A percentile compares a stretch with the other conserved stretches of the same genome.
Conservation (phyloP, 208 protist species). For the Phytomonas serpens region DNA sequence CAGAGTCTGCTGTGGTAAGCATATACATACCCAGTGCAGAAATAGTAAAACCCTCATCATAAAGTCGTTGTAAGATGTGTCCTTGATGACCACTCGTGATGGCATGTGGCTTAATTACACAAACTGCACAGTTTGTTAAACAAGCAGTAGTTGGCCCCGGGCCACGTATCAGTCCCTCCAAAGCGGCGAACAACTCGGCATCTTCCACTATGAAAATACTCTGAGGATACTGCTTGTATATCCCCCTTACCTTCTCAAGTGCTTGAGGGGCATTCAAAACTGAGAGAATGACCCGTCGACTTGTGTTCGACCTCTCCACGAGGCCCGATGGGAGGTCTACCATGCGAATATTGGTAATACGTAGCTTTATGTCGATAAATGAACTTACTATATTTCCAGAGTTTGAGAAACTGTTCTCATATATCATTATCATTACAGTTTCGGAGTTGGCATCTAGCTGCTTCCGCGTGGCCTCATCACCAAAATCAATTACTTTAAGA, state of each 20-base stretch:
- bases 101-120: conserved; percentile 94
- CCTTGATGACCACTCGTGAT: conserved; percentile 86
- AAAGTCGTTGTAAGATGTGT: conserved; percentile 81
- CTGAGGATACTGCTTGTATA: conserved; percentile 25
- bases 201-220: conserved; percentile 34
- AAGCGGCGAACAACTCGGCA: conserved; percentile 14
- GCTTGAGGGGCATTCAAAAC: conserved; percentile 60
- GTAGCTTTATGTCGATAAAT: conserved; percentile 27
- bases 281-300: conserved; percentile 34
- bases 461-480: conserved; percentile 77
- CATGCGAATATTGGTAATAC: conserved; percentile 62
- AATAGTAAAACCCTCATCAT: conserved; percentile 92
- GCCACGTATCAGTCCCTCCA: conserved; percentile 20
- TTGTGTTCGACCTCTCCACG: conserved; percentile 21
- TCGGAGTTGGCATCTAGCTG: conserved; percentile 47
- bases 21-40: conserved; percentile 87
- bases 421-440: conserved; percentile 61
- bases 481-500: conserved; percentile 89
- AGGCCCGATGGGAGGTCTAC: conserved; percentile 50
- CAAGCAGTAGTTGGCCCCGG: conserved; percentile 69
- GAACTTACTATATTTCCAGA: conserved; percentile 8
- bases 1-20: conserved; percentile 81
- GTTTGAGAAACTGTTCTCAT: conserved; percentile 23
- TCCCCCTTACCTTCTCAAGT: conserved; percentile 27
- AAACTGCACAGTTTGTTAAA: conserved; percentile 88